A percentile compares a stretch with the other conserved stretches of the same genome.
Evolutionary conservation across 2,329 filamentous ascomycete species (phyloP).

Genomic region (Nemania diffusa): DNA sequence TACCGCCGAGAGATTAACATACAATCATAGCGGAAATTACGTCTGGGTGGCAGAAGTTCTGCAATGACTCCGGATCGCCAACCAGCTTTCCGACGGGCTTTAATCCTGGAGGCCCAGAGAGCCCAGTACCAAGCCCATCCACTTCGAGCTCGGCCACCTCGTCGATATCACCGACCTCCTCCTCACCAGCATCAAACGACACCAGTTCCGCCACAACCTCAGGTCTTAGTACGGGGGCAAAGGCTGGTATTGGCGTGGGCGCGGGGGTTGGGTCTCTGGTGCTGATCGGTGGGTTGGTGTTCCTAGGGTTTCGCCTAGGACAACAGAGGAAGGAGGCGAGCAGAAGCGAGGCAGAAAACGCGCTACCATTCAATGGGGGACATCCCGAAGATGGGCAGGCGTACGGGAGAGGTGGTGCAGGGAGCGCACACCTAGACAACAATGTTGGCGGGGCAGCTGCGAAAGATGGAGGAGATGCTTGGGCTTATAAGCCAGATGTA

Average conservation of each 20-base stretch:
- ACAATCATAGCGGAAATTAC: conserved; percentile 21
- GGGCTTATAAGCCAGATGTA: conserved; percentile 15
- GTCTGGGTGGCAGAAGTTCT: conserved; percentile 29
- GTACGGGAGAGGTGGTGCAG: background rate
- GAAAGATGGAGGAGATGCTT: conserved; percentile 10
- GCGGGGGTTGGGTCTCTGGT: conserved; percentile 45
- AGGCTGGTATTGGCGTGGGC: conserved; percentile 52
- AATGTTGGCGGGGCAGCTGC: no score
- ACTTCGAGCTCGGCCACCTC: conserved; percentile 1
- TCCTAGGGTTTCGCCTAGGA: conserved; percentile 26
- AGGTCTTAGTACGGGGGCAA: conserved; percentile 27
- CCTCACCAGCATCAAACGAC: conserved; percentile 14
- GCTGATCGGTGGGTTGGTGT: conserved; percentile 32
- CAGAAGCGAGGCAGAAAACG: background rate
- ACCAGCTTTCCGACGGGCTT: background rate
- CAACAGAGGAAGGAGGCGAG: conserved; percentile 4
- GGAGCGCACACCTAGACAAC: background rate
- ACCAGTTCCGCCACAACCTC: background rate
- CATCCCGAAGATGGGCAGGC: conserved; percentile 7
- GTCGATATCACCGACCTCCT: conserved; percentile 6
- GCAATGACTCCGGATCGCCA: conserved; percentile 28
- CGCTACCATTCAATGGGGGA: background rate
- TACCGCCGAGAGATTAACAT: conserved; percentile 15
- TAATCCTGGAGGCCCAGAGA: background rate
- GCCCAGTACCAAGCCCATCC: background rate